Conservation (phyloP, 352 stramenopile genomes). For the Phytophthora litchii region DNA sequence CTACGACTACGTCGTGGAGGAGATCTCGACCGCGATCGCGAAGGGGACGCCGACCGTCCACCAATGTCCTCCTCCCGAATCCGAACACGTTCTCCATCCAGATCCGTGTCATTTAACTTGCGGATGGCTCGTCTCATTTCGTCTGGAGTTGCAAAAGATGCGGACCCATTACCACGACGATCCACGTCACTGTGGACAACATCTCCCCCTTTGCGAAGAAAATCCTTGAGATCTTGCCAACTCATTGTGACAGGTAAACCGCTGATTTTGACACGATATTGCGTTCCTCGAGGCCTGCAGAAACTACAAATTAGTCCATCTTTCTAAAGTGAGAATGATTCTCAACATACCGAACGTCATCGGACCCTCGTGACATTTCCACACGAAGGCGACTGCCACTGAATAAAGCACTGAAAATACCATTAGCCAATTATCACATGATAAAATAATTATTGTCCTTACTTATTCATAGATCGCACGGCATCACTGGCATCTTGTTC, state of each 20-base stretch:
- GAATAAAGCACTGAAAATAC: conserved; percentile 29
- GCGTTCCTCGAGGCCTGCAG: conserved; percentile 47
- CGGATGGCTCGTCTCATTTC: conserved; percentile 63
- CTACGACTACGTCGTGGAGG: conserved; percentile 36
- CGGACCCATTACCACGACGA: conserved; percentile 59
- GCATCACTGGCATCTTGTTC: conserved; percentile 61
- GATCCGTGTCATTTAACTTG: conserved; percentile 53
- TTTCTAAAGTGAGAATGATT: too few species aligned
- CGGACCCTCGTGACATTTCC: conserved; percentile 51
- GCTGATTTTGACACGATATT: conserved; percentile 57
- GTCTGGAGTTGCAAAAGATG: conserved; percentile 66
- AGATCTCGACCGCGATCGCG: conserved; percentile 33
- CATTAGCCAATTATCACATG: background rate
- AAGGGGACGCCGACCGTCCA: conserved; percentile 15
- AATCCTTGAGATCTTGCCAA: conserved; percentile 73
- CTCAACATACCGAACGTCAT: conserved; percentile 27
- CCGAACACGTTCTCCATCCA: conserved; percentile 54
- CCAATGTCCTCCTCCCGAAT: conserved; percentile 40
- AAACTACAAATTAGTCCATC: conserved; percentile 4
- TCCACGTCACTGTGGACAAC: conserved; percentile 75
- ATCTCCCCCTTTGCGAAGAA: conserved; percentile 59
- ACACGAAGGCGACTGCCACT: conserved; percentile 50
- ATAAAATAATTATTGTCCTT: background rate
- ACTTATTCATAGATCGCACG: conserved; percentile 66
- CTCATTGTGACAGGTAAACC: conserved; percentile 53